Base-by-base conservation (phyloP, 2,329 filamentous ascomycete species). In the Davidsoniella australis region DNA sequence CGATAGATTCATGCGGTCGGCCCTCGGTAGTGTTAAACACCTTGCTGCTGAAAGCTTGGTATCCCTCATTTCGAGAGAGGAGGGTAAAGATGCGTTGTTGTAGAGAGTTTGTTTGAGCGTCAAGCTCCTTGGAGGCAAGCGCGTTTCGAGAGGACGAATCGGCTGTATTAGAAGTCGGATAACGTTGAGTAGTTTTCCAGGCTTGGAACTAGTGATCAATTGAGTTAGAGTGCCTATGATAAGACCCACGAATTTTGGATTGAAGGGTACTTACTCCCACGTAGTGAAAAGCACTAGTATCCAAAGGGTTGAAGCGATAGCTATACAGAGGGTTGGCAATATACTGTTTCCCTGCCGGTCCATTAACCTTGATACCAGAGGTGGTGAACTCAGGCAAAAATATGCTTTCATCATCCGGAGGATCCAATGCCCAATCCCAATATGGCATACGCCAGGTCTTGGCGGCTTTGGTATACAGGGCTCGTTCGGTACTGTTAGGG, bases 31-130 rank as follows among this genome's bases (percentile, higher is more conserved):
- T 60, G n/a, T 70, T 68, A 72, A 73, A 80, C 1, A 71, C 75
- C 58, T 83, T 78, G 58, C 80, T 87, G 57, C 79, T 78, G 58
- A 86, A 84, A 14, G 72, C 67, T 14, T 75, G 74, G 58, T 79
- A 85, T 55, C 84, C 73, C 42, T 72, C 67, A 59, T 83, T 85
- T 51, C 73, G 76, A 7, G 78, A 76, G 54, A 83, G 75, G 1
- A 86, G 66, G 47, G 76, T 78, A 57, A 78, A 81, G 1, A 87
- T 66, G 10, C 84, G 71, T 54, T 76, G 69, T 57, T 78, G 73
- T 37, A 79, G 68, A 12, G 70, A 70, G 2, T 66, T 61, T 4
- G 75, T 66, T 53, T 71, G 73, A 23, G 66, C 67, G 54, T 75
- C 67, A 14, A 80, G 59, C 14, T 70, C 66, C 10, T 65, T 57